Evolutionary conservation across 331 rosid genomes (phyloP).

Genomic region (Quercus lobata): DNA sequence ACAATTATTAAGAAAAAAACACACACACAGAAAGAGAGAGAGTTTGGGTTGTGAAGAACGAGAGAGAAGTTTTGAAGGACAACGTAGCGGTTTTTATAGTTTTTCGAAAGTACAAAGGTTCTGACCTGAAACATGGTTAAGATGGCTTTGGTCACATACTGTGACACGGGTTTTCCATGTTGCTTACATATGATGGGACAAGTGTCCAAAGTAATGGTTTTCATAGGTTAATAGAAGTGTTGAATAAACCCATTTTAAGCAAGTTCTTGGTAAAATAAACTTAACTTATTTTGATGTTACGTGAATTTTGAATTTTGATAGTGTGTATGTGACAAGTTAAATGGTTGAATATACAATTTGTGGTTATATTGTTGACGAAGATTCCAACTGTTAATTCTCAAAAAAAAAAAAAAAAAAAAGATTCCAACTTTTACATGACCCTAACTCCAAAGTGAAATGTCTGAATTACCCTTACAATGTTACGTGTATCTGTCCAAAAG

Average conservation of each 20-base stretch:
- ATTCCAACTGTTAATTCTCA: too few relatives aligned
- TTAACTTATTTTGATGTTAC: too few relatives aligned
- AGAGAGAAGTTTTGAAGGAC: not conserved
- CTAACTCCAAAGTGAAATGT: not conserved
- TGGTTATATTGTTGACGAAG: too few relatives aligned
- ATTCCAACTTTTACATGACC: too few relatives aligned
- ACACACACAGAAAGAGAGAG: not conserved
- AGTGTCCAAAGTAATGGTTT: not conserved
- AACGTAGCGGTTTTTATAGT: conserved; percentile 24
- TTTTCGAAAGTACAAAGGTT: not conserved
- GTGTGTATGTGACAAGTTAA: too few relatives aligned
- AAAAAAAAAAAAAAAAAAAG: too few relatives aligned
- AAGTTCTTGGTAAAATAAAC: not conserved
- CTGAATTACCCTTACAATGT: not conserved
- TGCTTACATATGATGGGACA: not conserved
- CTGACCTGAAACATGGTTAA: too few relatives aligned
- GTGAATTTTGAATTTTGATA: too few relatives aligned
- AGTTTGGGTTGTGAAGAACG: not conserved
- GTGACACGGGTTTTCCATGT: not conserved
- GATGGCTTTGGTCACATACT: too few relatives aligned
- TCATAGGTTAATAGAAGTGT: not conserved
- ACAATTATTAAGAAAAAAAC: too few relatives aligned
- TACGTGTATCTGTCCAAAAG: not conserved
- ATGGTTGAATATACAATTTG: too few relatives aligned
- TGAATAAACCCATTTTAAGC: not conserved